Percentiles rank a stretch among this genome's conserved stretches.
Conservation (phyloP, 176 grass and related monocot species). For the Chloris gayana region DNA sequence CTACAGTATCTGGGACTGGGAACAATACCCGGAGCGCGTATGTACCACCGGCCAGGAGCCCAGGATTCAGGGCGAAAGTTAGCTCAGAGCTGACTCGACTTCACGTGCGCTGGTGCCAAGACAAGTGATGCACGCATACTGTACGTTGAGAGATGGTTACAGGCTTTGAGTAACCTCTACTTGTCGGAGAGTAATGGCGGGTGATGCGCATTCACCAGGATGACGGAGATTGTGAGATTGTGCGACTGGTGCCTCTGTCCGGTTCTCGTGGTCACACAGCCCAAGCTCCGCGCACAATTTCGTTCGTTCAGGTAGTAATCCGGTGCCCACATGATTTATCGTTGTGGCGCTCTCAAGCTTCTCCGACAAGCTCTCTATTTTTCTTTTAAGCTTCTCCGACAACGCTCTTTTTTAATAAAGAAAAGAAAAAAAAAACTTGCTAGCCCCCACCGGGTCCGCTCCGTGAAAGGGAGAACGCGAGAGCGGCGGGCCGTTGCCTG, state of each 20-base stretch:
- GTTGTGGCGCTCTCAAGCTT: neutral
- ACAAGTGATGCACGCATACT: neutral
- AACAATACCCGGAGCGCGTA: neutral
- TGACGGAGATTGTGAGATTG: neutral
- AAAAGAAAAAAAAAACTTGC: too few species aligned
- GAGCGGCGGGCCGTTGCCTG: neutral
- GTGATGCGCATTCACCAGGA: neutral
- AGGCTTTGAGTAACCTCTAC: neutral
- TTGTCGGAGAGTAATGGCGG: neutral
- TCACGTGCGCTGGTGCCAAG: neutral
- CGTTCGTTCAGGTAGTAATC: neutral
- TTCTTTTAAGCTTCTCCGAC: too few species aligned
- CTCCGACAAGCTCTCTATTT: too few species aligned
- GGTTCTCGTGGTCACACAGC: neutral
- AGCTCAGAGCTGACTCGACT: neutral
- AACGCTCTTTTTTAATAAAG: too few species aligned
- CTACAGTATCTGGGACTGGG: too few species aligned
- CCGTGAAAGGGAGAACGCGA: neutral
- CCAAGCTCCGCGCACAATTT: neutral
- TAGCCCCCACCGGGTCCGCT: neutral
- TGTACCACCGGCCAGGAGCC: neutral
- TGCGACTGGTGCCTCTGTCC: neutral
- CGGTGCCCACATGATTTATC: slow-evolving; percentile 21
- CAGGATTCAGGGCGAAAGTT: neutral
- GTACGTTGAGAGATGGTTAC: neutral